Base-by-base conservation (phyloP, 2,329 filamentous ascomycete species). In the Aspergillus brasiliensis region DNA sequence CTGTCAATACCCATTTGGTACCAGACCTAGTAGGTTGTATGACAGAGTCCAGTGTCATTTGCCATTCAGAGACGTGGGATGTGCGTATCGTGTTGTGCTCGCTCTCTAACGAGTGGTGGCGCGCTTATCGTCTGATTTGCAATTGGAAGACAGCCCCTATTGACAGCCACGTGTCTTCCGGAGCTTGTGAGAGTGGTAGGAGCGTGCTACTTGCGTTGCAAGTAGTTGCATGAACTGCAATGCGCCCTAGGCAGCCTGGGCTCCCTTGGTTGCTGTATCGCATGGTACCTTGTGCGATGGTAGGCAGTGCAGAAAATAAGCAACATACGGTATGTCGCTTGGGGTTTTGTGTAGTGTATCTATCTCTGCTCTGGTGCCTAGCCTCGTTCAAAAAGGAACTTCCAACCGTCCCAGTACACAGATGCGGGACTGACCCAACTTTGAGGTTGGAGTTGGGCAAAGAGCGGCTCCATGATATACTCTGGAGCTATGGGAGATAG, bases 371-470 rank as follows among this genome's bases (percentile, higher is more conserved):
- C 6, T 17, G 23, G 8, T 28, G 8, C 6, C n/a, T 28, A 23
- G 17, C 42, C 28, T 37, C 54, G 56, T 27, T 59, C 46, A 17
- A 48, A 55, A 25, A 55, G 54, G 19, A 47, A 61, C 13, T 48
- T 56, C 62, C 59, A 66, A 10, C 64, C 58, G 7, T 72, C 69
- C 71, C 72, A 74, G 11, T 69, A 66, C 15, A 73, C 60, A 11
- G 70, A 70, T 6, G 68, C 63, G 11, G 73, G 67, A 15, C 62
- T 65, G n/a, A 76, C 58, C 73, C 73, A 75, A 44, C 73, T 71
- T 49, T 75, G 71, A 8, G 72, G 69, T 37, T 75, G 69, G 28
- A 76, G 61, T 25, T 71, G 69, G 2, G 70, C 57, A 59, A 56
- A 58, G 11, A 63, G 61, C 25, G 60, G 46, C 44, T 65, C 62